phyloP scores from a whole-genome alignment of 306 rosid species.

The Glycyrrhiza uralensis region DNA sequence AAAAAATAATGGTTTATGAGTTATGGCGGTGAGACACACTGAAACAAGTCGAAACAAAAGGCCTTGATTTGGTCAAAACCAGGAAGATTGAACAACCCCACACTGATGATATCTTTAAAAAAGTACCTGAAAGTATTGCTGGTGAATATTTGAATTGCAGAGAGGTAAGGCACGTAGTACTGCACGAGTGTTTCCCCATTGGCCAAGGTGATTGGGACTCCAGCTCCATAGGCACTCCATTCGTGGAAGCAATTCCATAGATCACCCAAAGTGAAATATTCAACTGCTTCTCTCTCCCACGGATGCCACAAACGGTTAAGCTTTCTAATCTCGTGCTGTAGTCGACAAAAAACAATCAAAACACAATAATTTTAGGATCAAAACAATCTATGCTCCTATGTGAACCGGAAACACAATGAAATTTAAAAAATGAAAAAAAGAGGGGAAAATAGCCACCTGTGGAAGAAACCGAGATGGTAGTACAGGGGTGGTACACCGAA shows the following conservation, averaged over 20 bases:
- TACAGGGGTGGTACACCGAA: constrained; percentile 71
- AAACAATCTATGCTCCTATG: background rate
- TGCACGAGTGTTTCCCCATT: constrained; percentile 81
- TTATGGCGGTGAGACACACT: no score
- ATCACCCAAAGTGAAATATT: constrained; percentile 74
- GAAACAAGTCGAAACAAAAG: background rate
- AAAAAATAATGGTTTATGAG: background rate
- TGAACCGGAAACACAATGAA: background rate
- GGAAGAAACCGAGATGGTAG: constrained; percentile 71
- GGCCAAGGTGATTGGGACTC: constrained; percentile 66
- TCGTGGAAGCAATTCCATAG: constrained; percentile 85
- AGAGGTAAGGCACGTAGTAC: constrained; percentile 95
- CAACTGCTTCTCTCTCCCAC: constrained; percentile 82
- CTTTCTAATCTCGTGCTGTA: constrained; percentile 72
- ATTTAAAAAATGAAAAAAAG: background rate
- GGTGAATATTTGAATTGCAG: constrained; percentile 88
- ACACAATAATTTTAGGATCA: background rate
- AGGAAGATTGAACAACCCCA: background rate
- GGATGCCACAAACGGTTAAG: constrained; percentile 90
- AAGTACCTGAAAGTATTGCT: constrained; percentile 60
- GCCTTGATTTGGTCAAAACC: background rate
- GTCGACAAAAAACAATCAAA: background rate
- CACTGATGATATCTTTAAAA: background rate
- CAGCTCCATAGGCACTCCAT: constrained; percentile 97
- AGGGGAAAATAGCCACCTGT: constrained; percentile 42